phyloP scores from a whole-genome alignment of 768 basidiomycete genomes.

The Cystobasidium onofrii region DNA sequence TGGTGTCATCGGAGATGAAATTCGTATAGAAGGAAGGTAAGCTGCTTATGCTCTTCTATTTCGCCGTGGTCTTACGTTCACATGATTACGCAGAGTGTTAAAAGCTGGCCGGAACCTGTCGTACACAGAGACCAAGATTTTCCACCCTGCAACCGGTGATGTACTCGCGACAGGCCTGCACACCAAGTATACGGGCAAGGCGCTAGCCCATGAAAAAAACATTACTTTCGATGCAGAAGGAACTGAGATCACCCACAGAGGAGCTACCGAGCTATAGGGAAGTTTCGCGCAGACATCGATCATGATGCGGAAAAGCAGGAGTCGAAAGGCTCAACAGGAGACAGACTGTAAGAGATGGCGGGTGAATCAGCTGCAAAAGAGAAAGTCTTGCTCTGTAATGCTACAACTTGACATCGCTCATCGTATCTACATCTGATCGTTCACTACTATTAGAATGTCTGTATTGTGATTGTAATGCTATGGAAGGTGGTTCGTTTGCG shows the following conservation, averaged over 20 bases:
- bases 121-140: slow-evolving; percentile 37
- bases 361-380: neutral
- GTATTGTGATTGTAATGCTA: neutral
- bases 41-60: neutral
- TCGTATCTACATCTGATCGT: neutral
- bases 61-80: neutral
- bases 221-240: slow-evolving; percentile 37
- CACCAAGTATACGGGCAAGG: slow-evolving; percentile 39
- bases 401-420: slow-evolving; percentile 21
- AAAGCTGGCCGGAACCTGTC: slow-evolving; percentile 37
- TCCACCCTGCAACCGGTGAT: slow-evolving; percentile 32
- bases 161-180: slow-evolving; percentile 38
- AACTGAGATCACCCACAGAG: slow-evolving; percentile 29
- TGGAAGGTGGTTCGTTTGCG: neutral
- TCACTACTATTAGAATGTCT: neutral
- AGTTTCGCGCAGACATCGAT: too few relatives aligned
- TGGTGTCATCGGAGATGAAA: slow-evolving; percentile 30
- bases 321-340: too few relatives aligned
- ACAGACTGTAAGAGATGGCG: neutral
- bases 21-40: slow-evolving; percentile 32
- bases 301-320: too few relatives aligned
- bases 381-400: neutral
- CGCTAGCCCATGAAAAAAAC: slow-evolving; percentile 32
- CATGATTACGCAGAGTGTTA: neutral
- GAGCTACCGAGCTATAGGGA: neutral